phyloP scores from a whole-genome alignment of 805 yeast species.

The Saturnispora silvae region DNA sequence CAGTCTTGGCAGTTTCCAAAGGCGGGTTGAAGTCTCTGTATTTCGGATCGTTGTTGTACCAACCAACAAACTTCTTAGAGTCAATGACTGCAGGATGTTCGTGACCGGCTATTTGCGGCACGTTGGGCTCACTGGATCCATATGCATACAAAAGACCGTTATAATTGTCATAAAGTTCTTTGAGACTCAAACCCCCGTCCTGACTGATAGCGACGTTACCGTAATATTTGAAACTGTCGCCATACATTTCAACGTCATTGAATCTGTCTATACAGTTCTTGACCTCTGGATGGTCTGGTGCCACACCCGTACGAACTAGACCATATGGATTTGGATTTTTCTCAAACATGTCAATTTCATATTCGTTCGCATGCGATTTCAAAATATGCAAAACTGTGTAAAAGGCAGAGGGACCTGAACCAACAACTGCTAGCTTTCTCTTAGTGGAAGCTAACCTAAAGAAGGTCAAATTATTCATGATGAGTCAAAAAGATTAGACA shows the following conservation, averaged over 20 bases:
- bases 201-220: conserved; percentile 62
- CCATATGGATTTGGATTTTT: conserved; percentile 86
- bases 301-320: conserved; percentile 88
- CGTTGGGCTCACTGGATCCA: conserved; percentile 60
- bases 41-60: conserved; percentile 91
- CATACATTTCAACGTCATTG: conserved; percentile 29
- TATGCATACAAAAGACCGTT: conserved; percentile 72
- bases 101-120: conserved; percentile 29
- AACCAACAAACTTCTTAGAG: conserved; percentile 82
- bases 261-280: conserved; percentile 76
- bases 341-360: conserved; percentile 67
- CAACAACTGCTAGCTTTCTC: conserved; percentile 61
- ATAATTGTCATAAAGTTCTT: conserved; percentile 42
- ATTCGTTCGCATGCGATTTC: conserved; percentile 21
- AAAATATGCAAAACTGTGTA: conserved; percentile 74
- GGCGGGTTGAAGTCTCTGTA: conserved; percentile 40
- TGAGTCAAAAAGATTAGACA: no score
- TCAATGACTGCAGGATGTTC: conserved; percentile 59
- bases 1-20: conserved; percentile 50
- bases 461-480: no score
- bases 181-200: conserved; percentile 22
- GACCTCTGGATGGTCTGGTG: conserved; percentile 96
- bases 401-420: conserved; percentile 96
- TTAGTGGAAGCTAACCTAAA: background rate
- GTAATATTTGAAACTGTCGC: conserved; percentile 36